Evolutionary conservation across 2,329 filamentous ascomycete genomes (phyloP).

Genomic region (Alternaria panax): DNA sequence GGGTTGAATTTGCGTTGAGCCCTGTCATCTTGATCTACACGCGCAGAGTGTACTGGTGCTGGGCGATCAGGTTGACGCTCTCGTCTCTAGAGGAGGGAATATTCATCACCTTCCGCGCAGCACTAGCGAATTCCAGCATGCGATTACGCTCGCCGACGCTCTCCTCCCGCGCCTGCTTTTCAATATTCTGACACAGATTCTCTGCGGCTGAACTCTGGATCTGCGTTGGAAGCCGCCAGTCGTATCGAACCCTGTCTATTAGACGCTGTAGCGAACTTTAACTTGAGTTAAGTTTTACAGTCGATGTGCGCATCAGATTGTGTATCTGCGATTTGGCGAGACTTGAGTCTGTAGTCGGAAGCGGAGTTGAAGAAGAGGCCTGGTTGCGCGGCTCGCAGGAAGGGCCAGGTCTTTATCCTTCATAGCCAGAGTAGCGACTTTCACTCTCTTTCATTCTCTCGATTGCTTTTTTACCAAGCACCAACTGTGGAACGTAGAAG

Average conservation of each 20-base stretch:
- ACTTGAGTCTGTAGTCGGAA: not conserved
- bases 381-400: not conserved
- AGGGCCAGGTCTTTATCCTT: not conserved
- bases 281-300: not conserved
- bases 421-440: not conserved
- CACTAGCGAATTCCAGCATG: not conserved
- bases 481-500: not conserved
- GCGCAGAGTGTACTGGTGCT: no score
- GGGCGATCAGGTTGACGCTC: not conserved
- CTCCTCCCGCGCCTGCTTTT: not conserved
- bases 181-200: not conserved
- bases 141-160: not conserved
- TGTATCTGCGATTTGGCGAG: not conserved
- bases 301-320: not conserved
- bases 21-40: not conserved
- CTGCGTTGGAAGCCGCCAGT: not conserved
- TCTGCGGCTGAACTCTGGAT: not conserved
- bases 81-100: no score
- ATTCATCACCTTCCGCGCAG: no score
- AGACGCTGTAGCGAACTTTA: not conserved
- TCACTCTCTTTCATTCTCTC: not conserved
- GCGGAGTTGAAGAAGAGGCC: not conserved
- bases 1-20: not conserved
- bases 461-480: not conserved
- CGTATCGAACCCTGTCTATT: not conserved